Evolutionary conservation across 2,329 filamentous ascomycete species (phyloP).

Genomic region (Nannizziopsis arthrosporioides): DNA sequence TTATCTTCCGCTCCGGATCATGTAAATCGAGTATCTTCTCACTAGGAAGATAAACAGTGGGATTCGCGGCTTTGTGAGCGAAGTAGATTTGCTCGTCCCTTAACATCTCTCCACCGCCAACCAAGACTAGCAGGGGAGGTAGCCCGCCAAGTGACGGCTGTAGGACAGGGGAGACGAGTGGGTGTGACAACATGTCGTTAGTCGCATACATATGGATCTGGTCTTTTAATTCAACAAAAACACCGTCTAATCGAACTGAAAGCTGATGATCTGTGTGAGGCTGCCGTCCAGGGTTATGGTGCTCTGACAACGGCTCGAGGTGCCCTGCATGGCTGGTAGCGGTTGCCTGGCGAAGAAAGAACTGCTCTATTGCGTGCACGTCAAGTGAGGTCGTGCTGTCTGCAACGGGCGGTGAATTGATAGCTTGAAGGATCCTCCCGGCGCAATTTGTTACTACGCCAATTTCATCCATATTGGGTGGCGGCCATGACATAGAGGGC

Average conservation of each 20-base stretch:
- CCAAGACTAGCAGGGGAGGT: conserved; percentile 74
- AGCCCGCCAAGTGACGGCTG: conserved; percentile 83
- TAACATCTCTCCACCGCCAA: conserved; percentile 77
- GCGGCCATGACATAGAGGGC: conserved; percentile 84
- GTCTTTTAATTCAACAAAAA: conserved; percentile 64
- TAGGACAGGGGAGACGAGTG: conserved; percentile 76
- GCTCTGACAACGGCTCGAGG: conserved; percentile 8
- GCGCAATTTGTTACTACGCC: conserved; percentile 37
- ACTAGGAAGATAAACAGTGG: conserved; percentile 59
- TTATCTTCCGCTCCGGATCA: conserved; percentile 41
- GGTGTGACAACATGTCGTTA: conserved; percentile 75
- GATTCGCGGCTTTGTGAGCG: conserved; percentile 87
- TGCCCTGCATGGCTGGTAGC: conserved; percentile 26
- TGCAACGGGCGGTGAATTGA: conserved; percentile 10
- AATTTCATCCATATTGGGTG: conserved; percentile 68
- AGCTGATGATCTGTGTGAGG: conserved; percentile 33
- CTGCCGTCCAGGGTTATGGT: conserved; percentile 10
- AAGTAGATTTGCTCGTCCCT: conserved; percentile 91
- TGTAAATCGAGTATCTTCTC: conserved; percentile 52
- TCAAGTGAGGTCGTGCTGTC: conserved; percentile 8
- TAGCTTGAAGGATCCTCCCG: conserved; percentile 27
- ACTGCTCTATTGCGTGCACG: conserved; percentile 11
- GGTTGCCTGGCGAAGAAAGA: conserved; percentile 17
- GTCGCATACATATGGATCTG: conserved; percentile 84
- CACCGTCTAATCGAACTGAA: conserved; percentile 58